These are phyloP conservation scores for Cytospora piceae DNA, from an alignment of 2,329 filamentous ascomycete species.

Conservation along the genomic window DNA sequence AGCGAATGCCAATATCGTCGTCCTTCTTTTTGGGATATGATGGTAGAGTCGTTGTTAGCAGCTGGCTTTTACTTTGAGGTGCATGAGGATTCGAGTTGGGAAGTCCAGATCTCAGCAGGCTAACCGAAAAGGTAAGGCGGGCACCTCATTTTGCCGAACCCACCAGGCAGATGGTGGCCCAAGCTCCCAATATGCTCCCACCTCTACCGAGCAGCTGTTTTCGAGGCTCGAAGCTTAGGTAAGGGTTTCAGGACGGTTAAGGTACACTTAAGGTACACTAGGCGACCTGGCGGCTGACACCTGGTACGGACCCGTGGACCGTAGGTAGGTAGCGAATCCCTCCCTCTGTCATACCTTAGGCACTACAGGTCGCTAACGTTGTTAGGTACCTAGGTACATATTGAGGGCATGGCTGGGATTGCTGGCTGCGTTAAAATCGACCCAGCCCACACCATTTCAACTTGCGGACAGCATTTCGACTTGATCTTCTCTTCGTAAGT, in stretches of 20 bases:
- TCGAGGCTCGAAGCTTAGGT: not conserved
- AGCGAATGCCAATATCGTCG: conserved; percentile 1
- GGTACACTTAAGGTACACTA: no score
- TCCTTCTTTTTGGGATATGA: not conserved
- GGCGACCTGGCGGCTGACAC: no score
- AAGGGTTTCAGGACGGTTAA: not conserved
- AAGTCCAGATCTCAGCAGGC: conserved; percentile 4
- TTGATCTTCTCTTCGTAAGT: no score
- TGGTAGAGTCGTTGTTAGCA: not conserved
- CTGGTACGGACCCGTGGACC: no score
- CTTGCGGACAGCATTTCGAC: no score
- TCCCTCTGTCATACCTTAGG: no score
- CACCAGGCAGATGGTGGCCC: conserved; percentile 1
- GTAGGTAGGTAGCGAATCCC: no score
- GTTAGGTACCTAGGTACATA: no score
- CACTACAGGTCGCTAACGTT: no score
- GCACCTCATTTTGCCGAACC: not conserved
- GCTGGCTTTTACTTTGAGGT: conserved; percentile 3
- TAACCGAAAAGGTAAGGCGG: conserved; percentile 3
- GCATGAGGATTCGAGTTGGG: conserved; percentile 3
- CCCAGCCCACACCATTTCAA: no score
- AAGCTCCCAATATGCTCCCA: not conserved
- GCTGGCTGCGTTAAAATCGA: no score
- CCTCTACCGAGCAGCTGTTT: not conserved
- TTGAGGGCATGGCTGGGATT: no score